Conservation (phyloP, 1,139 yeast species). For the Yamadazyma oceani region DNA sequence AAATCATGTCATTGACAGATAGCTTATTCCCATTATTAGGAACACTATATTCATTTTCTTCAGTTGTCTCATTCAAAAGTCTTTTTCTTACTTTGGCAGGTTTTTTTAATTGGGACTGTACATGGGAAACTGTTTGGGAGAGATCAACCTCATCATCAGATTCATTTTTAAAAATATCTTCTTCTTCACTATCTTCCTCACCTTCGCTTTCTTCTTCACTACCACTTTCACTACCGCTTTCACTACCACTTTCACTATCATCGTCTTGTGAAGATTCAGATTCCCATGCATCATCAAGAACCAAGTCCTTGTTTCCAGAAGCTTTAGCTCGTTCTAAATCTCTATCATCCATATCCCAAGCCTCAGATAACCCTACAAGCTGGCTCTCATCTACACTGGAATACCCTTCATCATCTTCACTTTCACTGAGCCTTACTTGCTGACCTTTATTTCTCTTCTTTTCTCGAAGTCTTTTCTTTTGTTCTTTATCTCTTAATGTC, state of each 20-base stretch:
- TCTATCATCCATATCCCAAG: slow-evolving; percentile 81
- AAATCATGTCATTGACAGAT: slow-evolving; percentile 74
- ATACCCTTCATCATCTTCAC: slow-evolving; percentile 47
- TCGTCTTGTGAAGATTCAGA: slow-evolving; percentile 21
- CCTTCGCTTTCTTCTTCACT: slow-evolving; percentile 24
- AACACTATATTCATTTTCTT: slow-evolving; percentile 71
- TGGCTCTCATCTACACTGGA: slow-evolving; percentile 69
- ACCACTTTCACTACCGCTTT: slow-evolving; percentile 14
- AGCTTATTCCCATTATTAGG: slow-evolving; percentile 62
- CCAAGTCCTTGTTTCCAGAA: slow-evolving; percentile 30
- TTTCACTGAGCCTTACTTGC: slow-evolving; percentile 21
- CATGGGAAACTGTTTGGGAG: slow-evolving; percentile 29
- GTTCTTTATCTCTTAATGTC: slow-evolving; percentile 57
- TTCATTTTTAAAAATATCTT: slow-evolving; percentile 23
- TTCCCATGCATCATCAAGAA: slow-evolving; percentile 45
- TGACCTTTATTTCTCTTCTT: slow-evolving; percentile 21
- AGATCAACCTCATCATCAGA: slow-evolving; percentile 34
- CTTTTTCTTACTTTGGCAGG: slow-evolving; percentile 38
- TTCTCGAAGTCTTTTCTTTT: slow-evolving; percentile 31
- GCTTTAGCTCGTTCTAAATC: slow-evolving; percentile 33
- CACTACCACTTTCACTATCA: slow-evolving; percentile 21
- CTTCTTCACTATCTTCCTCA: slow-evolving; percentile 14
- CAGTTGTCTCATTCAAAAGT: slow-evolving; percentile 51
- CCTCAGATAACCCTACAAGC: slow-evolving; percentile 74
- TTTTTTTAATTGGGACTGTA: slow-evolving; percentile 31